phyloP scores from a whole-genome alignment of 2,329 filamentous ascomycete species.

The Aspergillus piperis region DNA sequence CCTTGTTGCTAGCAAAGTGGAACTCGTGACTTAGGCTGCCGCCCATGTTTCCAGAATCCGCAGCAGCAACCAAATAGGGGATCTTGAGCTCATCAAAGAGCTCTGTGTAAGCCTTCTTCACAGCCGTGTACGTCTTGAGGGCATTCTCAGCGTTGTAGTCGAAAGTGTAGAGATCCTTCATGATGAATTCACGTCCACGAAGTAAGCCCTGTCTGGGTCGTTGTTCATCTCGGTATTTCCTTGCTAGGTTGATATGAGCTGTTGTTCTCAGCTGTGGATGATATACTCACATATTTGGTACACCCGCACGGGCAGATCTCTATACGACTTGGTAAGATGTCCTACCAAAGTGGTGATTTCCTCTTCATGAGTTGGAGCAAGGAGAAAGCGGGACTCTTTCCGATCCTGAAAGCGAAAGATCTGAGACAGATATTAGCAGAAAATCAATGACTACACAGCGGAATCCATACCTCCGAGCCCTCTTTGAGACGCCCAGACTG shows the following conservation, averaged over 20 bases:
- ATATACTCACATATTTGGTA: slow-evolving; percentile 78
- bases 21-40: slow-evolving; percentile 93
- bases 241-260: slow-evolving; percentile 52
- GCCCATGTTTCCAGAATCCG: slow-evolving; percentile 95
- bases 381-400: slow-evolving; percentile 70
- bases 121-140: slow-evolving; percentile 74
- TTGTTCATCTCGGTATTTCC: slow-evolving; percentile 93
- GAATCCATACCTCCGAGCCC: slow-evolving; percentile 67
- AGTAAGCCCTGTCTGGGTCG: slow-evolving; percentile 85
- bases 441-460: slow-evolving; percentile 18
- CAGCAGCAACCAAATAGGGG: slow-evolving; percentile 80
- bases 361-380: slow-evolving; percentile 94
- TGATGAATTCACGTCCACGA: slow-evolving; percentile 85
- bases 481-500: slow-evolving; percentile 77
- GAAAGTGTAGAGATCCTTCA: slow-evolving; percentile 99
- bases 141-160: slow-evolving; percentile 70
- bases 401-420: slow-evolving; percentile 80
- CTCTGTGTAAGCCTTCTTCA: slow-evolving; percentile 70
- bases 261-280: background rate
- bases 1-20: slow-evolving; percentile 75
- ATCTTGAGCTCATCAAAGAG: slow-evolving; percentile 83
- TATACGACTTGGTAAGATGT: slow-evolving; percentile 74
- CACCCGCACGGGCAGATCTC: slow-evolving; percentile 78
- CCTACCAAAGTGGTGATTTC: slow-evolving; percentile 85
- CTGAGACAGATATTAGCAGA: slow-evolving; percentile 43